phyloP scores from a whole-genome alignment of 805 yeast genomes.

The Wickerhamomyces alni region DNA sequence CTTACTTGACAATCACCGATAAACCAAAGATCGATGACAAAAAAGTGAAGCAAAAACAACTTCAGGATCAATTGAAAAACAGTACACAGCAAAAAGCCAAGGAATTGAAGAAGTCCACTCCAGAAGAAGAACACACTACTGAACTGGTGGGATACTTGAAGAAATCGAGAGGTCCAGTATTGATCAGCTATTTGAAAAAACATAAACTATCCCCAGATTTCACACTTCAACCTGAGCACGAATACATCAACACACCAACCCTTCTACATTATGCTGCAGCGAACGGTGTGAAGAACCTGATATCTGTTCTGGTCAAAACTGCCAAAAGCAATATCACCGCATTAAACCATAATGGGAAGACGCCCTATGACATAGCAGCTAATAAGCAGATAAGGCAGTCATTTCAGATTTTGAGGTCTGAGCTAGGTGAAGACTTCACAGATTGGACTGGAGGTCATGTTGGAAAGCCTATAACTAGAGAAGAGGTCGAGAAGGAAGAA shows the following conservation, averaged over 20 bases:
- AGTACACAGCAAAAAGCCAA: slow-evolving; percentile 20
- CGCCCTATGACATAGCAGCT: slow-evolving; percentile 63
- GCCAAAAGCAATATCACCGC: slow-evolving; percentile 68
- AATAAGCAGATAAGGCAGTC: slow-evolving; percentile 40
- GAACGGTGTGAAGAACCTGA: slow-evolving; percentile 61
- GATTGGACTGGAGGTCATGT: slow-evolving; percentile 70
- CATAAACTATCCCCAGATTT: slow-evolving; percentile 51
- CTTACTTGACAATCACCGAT: slow-evolving; percentile 49
- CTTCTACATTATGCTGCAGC: slow-evolving; percentile 73
- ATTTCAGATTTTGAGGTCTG: slow-evolving; percentile 63
- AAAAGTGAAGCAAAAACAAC: slow-evolving; percentile 21
- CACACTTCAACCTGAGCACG: slow-evolving; percentile 46
- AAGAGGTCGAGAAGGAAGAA: slow-evolving; percentile 42
- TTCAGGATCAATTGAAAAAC: slow-evolving; percentile 26
- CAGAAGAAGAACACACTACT: slow-evolving; percentile 44
- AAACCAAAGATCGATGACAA: slow-evolving; percentile 42
- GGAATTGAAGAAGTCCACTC: slow-evolving; percentile 21
- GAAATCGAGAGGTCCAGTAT: slow-evolving; percentile 71
- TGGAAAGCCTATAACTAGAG: slow-evolving; percentile 51
- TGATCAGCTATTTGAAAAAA: slow-evolving; percentile 55
- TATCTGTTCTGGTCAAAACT: slow-evolving; percentile 49
- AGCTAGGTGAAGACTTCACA: slow-evolving; percentile 61
- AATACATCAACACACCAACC: slow-evolving; percentile 58
- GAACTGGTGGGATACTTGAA: slow-evolving; percentile 58
- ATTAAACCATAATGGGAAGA: slow-evolving; percentile 45